These are phyloP conservation scores for Penicillium alfredii DNA, from an alignment of 495 filamentous ascomycete genomes.

Conservation along the genomic window DNA sequence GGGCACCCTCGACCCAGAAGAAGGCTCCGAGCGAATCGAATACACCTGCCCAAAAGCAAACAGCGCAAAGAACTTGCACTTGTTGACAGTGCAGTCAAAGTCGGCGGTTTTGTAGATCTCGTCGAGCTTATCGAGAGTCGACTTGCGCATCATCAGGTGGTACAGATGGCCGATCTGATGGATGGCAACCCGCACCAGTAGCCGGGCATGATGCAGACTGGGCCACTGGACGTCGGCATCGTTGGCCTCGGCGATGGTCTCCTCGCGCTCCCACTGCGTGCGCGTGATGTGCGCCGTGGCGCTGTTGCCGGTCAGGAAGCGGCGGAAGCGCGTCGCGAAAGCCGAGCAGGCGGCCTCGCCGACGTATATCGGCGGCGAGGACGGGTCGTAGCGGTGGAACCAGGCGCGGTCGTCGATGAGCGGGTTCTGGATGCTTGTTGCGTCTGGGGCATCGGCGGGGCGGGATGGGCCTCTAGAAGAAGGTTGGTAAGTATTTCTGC, in stretches of 20 bases:
- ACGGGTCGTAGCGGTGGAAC: constrained; percentile 41
- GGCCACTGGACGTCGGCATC: constrained; percentile 33
- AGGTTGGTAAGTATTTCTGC: background rate
- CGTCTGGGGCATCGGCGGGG: constrained; percentile 23
- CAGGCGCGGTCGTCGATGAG: constrained; percentile 39
- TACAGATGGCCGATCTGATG: constrained; percentile 37
- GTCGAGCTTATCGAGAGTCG: constrained; percentile 39
- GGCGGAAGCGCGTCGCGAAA: constrained; percentile 42
- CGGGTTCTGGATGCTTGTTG: constrained; percentile 34
- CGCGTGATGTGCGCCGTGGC: constrained; percentile 35
- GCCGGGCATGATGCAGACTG: constrained; percentile 34
- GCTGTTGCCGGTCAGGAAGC: constrained; percentile 36
- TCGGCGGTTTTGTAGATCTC: constrained; percentile 35
- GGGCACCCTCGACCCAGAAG: constrained; percentile 30
- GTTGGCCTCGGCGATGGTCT: constrained; percentile 29
- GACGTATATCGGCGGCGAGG: constrained; percentile 41
- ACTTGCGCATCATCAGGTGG: constrained; percentile 38
- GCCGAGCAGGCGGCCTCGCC: constrained; percentile 44
- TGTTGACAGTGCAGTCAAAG: constrained; percentile 30
- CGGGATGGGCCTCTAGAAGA: constrained; percentile 20
- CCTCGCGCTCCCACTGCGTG: constrained; percentile 38
- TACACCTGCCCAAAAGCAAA: constrained; percentile 43
- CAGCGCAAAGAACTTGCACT: constrained; percentile 42
- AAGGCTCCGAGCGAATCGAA: constrained; percentile 33
- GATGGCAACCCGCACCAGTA: constrained; percentile 38